Evolutionary conservation across 2,329 filamentous ascomycete genomes (phyloP).

Genomic region (Nannizziopsis arthrosporioides): DNA sequence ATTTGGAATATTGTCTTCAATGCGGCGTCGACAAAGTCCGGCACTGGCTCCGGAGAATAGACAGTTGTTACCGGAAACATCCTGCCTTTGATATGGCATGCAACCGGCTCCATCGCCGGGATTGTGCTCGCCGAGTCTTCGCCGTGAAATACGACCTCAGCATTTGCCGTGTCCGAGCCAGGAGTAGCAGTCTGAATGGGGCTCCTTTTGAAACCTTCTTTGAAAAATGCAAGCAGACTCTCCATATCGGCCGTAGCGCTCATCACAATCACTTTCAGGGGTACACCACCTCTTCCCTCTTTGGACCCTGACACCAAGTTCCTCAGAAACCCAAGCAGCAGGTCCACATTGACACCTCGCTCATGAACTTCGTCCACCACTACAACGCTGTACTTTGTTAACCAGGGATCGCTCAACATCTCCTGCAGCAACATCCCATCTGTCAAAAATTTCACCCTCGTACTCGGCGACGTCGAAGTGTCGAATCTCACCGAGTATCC

Average conservation of each 20-base stretch:
- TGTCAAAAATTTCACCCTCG: conserved; percentile 83
- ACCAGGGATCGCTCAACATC: conserved; percentile 69
- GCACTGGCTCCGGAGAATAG: conserved; percentile 61
- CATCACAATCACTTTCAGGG: conserved; percentile 88
- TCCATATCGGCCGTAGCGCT: conserved; percentile 90
- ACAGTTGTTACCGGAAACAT: conserved; percentile 73
- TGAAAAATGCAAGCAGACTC: conserved; percentile 64
- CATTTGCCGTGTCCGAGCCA: conserved; percentile 3
- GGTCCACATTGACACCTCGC: conserved; percentile 83
- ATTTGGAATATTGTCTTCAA: conserved; percentile 75
- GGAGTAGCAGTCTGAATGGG: not conserved
- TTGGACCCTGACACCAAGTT: conserved; percentile 52
- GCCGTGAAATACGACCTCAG: conserved; percentile 6
- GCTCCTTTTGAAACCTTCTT: conserved; percentile 20
- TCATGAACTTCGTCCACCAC: conserved; percentile 97
- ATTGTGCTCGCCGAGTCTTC: conserved; percentile 6
- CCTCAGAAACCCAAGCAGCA: conserved; percentile 78
- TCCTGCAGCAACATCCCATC: conserved; percentile 96
- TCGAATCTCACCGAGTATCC: conserved; percentile 96
- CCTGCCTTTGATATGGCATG: conserved; percentile 67
- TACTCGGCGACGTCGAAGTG: conserved; percentile 67
- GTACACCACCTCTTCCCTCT: conserved; percentile 55
- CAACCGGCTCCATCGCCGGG: conserved; percentile 26
- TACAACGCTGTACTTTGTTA: conserved; percentile 77
- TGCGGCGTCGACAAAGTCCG: conserved; percentile 71